Conservation (phyloP, 2,329 filamentous ascomycete genomes). For the Aspergillus sp. region DNA sequence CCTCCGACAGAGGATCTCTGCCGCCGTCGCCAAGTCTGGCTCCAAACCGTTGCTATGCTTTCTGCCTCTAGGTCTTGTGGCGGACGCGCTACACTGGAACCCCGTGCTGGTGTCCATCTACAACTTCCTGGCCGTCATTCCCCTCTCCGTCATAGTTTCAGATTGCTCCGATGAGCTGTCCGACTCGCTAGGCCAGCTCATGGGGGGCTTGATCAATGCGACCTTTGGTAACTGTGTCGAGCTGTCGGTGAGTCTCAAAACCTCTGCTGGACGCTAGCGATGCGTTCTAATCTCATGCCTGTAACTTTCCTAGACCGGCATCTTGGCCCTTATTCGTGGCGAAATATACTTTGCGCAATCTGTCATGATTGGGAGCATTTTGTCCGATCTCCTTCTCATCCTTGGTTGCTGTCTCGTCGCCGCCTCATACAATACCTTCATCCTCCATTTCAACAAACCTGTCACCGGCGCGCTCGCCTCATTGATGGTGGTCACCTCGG, state of each 20-base stretch:
- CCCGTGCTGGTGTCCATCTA: slow-evolving; percentile 70
- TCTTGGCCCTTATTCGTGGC: slow-evolving; percentile 75
- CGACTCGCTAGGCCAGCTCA: slow-evolving; percentile 55
- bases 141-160: slow-evolving; percentile 56
- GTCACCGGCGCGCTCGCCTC: slow-evolving; percentile 51
- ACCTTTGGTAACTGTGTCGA: slow-evolving; percentile 63
- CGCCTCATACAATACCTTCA: slow-evolving; percentile 65
- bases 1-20: background rate
- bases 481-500: slow-evolving; percentile 68
- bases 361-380: slow-evolving; percentile 85
- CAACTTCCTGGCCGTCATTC: slow-evolving; percentile 72
- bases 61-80: slow-evolving; percentile 71
- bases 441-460: slow-evolving; percentile 54
- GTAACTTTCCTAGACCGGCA: slow-evolving; percentile 58
- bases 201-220: slow-evolving; percentile 59
- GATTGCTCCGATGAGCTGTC: slow-evolving; percentile 60
- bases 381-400: slow-evolving; percentile 80
- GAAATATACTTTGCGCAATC: slow-evolving; percentile 88
- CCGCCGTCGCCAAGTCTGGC: background rate
- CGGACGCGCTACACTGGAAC: slow-evolving; percentile 62
- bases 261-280: background rate
- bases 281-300: background rate
- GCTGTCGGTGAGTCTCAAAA: slow-evolving; percentile 60
- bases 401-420: slow-evolving; percentile 72
- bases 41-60: slow-evolving; percentile 59